Evolutionary conservation across 225 moss, liverwort and hornwort genomes (phyloP).

Genomic region (Physcomitrium patens): DNA sequence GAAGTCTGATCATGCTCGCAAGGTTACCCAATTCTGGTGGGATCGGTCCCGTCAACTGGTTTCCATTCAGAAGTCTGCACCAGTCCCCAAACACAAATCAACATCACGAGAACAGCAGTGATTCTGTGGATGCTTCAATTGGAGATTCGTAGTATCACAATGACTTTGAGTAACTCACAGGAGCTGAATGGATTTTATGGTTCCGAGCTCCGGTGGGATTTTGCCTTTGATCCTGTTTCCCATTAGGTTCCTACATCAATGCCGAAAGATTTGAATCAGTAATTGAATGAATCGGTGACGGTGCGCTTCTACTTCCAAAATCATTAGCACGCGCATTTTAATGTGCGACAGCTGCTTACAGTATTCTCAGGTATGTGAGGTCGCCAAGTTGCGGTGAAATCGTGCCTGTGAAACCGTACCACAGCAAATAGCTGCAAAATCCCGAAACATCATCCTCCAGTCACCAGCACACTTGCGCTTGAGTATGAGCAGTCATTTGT

Average conservation of each 20-base stretch:
- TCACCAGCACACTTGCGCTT: neutral
- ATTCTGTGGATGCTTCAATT: neutral
- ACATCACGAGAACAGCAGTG: neutral
- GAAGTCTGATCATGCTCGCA: conserved; percentile 32
- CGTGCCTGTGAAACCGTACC: conserved; percentile 37
- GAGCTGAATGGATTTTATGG: conserved; percentile 23
- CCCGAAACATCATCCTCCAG: conserved; percentile 9
- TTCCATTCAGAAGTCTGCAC: conserved; percentile 49
- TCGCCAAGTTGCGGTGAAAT: conserved; percentile 48
- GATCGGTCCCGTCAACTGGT: conserved; percentile 50
- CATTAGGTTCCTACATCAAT: conserved; percentile 46
- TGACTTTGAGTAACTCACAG: conserved; percentile 37
- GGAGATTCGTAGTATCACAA: neutral
- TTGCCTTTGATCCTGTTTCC: conserved; percentile 41
- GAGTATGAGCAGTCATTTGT: no score
- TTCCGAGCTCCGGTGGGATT: conserved; percentile 51
- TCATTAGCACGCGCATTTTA: conserved; percentile 4
- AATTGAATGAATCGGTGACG: neutral
- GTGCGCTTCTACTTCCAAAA: neutral
- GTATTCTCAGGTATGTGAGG: conserved; percentile 24
- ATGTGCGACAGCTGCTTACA: conserved; percentile 39
- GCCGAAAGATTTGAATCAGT: neutral
- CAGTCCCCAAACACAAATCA: neutral
- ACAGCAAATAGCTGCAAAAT: conserved; percentile 47
- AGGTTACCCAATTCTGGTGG: conserved; percentile 49